Percentiles rank a stretch among this genome's conserved stretches.
Evolutionary conservation across 805 yeast genomes (phyloP).

Genomic region (Candida vaughaniae): DNA sequence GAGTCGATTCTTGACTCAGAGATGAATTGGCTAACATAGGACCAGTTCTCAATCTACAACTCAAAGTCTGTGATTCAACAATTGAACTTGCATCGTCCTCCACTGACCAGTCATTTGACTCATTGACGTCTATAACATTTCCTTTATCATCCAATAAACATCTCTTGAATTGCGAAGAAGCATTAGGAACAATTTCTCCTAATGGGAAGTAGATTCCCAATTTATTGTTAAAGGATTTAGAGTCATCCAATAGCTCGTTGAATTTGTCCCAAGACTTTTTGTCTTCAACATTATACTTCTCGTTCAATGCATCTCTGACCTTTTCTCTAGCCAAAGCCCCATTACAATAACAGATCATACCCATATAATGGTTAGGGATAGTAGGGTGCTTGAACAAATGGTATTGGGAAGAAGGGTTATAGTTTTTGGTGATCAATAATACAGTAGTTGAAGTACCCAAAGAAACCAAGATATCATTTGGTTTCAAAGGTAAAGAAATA

Average conservation of each 20-base stretch:
- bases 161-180: slow-evolving; percentile 60
- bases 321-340: slow-evolving; percentile 86
- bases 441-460: slow-evolving; percentile 94
- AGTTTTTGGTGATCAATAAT: slow-evolving; percentile 73
- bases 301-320: slow-evolving; percentile 62
- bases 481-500: slow-evolving; percentile 71
- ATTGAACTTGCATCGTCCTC: slow-evolving; percentile 72
- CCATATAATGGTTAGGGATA: slow-evolving; percentile 75
- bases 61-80: slow-evolving; percentile 82
- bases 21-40: slow-evolving; percentile 58
- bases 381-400: slow-evolving; percentile 89
- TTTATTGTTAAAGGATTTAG: slow-evolving; percentile 37
- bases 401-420: slow-evolving; percentile 75
- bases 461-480: slow-evolving; percentile 76
- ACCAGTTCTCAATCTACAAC: slow-evolving; percentile 76
- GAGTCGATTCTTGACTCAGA: slow-evolving; percentile 11
- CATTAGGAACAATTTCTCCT: slow-evolving; percentile 90
- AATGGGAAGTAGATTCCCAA: slow-evolving; percentile 83
- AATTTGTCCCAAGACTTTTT: slow-evolving; percentile 59
- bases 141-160: slow-evolving; percentile 36
- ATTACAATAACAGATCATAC: slow-evolving; percentile 92
- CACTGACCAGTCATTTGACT: slow-evolving; percentile 42
- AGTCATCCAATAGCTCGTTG: slow-evolving; percentile 49
- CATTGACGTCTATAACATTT: slow-evolving; percentile 22
- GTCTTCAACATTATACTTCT: slow-evolving; percentile 30